Base-by-base conservation (phyloP, 371 early-diverging fungal genomes). In the Mycotypha africana region DNA sequence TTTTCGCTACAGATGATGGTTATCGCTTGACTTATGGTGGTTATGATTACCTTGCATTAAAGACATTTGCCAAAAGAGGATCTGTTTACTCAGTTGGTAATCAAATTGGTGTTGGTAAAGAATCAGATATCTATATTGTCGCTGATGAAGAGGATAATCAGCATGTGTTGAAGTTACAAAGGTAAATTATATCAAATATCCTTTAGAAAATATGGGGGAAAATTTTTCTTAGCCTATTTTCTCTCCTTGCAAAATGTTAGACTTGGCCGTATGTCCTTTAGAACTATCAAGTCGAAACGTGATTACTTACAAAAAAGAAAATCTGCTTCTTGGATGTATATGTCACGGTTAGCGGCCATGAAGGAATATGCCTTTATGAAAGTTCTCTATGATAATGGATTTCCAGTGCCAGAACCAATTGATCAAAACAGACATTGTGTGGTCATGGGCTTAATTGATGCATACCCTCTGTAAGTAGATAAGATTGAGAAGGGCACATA, bases 51-150 rank as follows among this genome's bases (percentile, higher is more conserved):
- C 75, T 99, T 38, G 99, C 99, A 0, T 78, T 99, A 33, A 90
- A 93, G 64, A 87, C 97, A 1, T 80, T 99, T 55, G 79, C 82
- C 44, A 89, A 91, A 62, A 75, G 95, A 45, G 89, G 91, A 6
- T 79, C 90, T 1, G 86, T 99, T 4, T 79, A 79, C 52, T 93
- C 95, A 22, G 95, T 99, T 21, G 99, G 99, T 11, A 92, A 95
- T 64, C 97, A 98, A 71, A 97, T 99, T 56, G 99, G 99, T 60
- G 96, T 99, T 14, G 99, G 99, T 30, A 99, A 99, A 71, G 99
- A 99, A 68, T 95, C 98, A 3, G 96, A 97, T 63, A 90, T 97
- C 62, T 93, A 89, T 67, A 75, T 95, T 55, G 96, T 95, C n/a
- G 93, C 91, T 0, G 89, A 94, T 60, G 92, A 89, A 30, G 86